Base-by-base conservation (phyloP, 192 early-diverging fungal genomes). In the Paraglomus occultum region DNA sequence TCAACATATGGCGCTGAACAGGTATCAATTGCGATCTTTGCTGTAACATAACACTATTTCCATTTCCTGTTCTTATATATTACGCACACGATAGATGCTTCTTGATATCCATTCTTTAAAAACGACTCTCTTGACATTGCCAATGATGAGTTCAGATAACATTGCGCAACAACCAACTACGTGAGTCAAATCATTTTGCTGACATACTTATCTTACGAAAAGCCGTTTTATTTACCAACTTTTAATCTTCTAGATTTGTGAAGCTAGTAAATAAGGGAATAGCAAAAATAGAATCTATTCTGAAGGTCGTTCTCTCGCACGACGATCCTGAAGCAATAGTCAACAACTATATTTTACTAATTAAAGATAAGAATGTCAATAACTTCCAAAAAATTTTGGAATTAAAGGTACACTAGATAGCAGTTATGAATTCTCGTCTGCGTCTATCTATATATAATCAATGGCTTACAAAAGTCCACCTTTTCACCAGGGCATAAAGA, bases 1-100 rank as follows among this genome's bases (percentile, higher is more conserved):
- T 93, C 92, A 1, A 95, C 96, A 80, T 87, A 95, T 51, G 97
- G 95, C 22, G 95, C 95, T 6, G 97, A 99, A 69, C 97, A 99
- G 75, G 82, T 89, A 72, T 22, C 31, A 31, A 3, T 31, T 3
- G 31, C 3, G 31, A 31, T 31, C 31, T 31, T 31, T 31, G 31
- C 31, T 31, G 31, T 31, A 31, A 31, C 31, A 3, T 3, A 31
- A 31, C 31, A 31, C 31, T n/a, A 31, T 3, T 31, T 31, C 31
- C 31, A 31, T 31, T 31, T 31, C 31, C 3, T 31, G 31, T 31
- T 31, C 31, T 31, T 31, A 31, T 31, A 31, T 31, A 31, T 31
- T 31, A 31, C 31, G 31, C 3, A 31, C 1, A 31, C 31, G 17
- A 17, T 44, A 89, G 85, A 88, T 97, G 79, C 80, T 99, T 1